Conservation (phyloP, 345 rosid species). For the sweet orange (Citrus sinensis) region DVS_A1.0 CM039164.1:430501-431000, state of each 20-base stretch:
- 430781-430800: slow-evolving; percentile 9
- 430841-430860: background rate
- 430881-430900: background rate
- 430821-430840: background rate
- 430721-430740: slow-evolving; percentile 90
- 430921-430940: background rate
- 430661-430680: slow-evolving; percentile 87
- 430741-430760: slow-evolving; percentile 84
- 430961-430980: background rate
- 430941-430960: background rate
- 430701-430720: slow-evolving; percentile 90
- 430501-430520: background rate
- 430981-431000: background rate
- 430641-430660: slow-evolving; percentile 98
- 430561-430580: slow-evolving; percentile 94
- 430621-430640: slow-evolving; percentile 73
- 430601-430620: slow-evolving; percentile 74
- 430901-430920: background rate
- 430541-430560: slow-evolving; percentile 49
- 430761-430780: slow-evolving; percentile 95
- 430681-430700: slow-evolving; percentile 91
- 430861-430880: background rate
- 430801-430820: background rate
- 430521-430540: slow-evolving; percentile 8
- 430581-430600: slow-evolving; percentile 91